phyloP scores from a whole-genome alignment of 805 yeast genomes.

The Suhomyces sp. region DNA sequence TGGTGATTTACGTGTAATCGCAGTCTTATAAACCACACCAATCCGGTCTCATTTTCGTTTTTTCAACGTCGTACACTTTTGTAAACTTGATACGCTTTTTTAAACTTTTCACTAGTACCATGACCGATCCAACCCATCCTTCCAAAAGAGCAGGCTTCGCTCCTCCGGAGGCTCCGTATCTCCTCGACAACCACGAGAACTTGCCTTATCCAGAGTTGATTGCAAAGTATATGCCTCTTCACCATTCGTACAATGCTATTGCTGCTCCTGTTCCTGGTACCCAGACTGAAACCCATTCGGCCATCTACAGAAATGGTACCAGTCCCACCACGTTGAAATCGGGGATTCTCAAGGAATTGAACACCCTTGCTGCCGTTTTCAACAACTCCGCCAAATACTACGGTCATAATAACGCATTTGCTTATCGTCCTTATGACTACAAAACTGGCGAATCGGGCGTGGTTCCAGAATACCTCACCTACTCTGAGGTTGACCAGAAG shows the following conservation, averaged over 20 bases:
- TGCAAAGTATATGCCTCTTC: constrained; percentile 16
- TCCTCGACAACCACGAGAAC: constrained; percentile 14
- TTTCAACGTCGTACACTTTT: too few species aligned
- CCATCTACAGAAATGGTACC: constrained; percentile 31
- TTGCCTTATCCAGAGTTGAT: constrained; percentile 12
- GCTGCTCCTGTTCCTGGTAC: constrained; percentile 18
- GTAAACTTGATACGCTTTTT: too few species aligned
- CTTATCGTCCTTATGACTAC: constrained; percentile 19
- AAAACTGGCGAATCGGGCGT: constrained; percentile 12
- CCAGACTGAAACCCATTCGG: constrained; percentile 24
- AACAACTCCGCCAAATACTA: constrained; percentile 14
- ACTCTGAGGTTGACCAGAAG: constrained; percentile 15
- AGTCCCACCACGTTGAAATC: constrained; percentile 23
- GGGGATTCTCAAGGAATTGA: constrained; percentile 17
- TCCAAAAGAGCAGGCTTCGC: constrained; percentile 11
- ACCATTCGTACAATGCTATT: constrained; percentile 5
- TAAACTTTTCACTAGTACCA: too few species aligned
- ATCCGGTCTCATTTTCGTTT: too few species aligned
- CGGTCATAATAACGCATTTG: constrained; percentile 16
- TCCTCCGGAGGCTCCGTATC: constrained; percentile 16
- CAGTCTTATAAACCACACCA: too few species aligned
- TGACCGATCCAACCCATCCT: too few species aligned
- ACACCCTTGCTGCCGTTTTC: constrained; percentile 20
- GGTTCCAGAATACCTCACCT: constrained; percentile 12
- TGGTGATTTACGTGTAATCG: too few species aligned